Conservation (phyloP, 192 early-diverging fungal species). For the Rhizophagus prolifer region DNA sequence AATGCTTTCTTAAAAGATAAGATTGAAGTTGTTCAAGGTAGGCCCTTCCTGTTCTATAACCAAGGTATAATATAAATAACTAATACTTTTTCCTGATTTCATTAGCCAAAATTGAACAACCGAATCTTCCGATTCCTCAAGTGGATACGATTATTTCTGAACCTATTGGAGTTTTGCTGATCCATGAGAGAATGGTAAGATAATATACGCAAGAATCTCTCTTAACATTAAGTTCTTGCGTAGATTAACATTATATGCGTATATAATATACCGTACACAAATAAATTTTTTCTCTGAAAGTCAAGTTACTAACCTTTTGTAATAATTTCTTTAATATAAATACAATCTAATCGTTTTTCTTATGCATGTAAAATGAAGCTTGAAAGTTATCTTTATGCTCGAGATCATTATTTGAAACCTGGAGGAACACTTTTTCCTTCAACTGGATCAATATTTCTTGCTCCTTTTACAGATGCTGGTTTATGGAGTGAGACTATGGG, state of each 20-base stretch:
- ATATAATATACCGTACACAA: background rate
- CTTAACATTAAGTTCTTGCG: background rate
- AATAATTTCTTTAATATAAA: background rate
- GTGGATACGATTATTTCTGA: conserved; percentile 97
- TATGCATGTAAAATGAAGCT: conserved; percentile 43
- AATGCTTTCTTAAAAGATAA: conserved; percentile 76
- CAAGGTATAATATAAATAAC: background rate
- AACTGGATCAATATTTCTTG: conserved; percentile 84
- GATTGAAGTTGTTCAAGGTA: conserved; percentile 79
- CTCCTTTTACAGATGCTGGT: conserved; percentile 74
- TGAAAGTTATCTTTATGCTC: conserved; percentile 81
- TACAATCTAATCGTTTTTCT: background rate
- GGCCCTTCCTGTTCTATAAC: background rate
- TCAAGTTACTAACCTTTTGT: background rate
- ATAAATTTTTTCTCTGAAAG: background rate
- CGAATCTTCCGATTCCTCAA: conserved; percentile 62
- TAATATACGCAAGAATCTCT: conserved; percentile 8
- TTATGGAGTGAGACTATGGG: conserved; percentile 94
- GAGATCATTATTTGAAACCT: conserved; percentile 90
- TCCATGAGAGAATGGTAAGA: conserved; percentile 94
- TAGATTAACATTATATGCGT: conserved; percentile 9
- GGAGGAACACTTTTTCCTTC: conserved; percentile 91
- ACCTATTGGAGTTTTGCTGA: conserved; percentile 94
- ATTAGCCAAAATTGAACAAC: conserved; percentile 86
- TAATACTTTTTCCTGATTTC: background rate